Evolutionary conservation across 2,329 filamentous ascomycete species (phyloP), one percentile per base, ranked within the genome.

Genomic region (Rachicladosporium sp.): DNA sequence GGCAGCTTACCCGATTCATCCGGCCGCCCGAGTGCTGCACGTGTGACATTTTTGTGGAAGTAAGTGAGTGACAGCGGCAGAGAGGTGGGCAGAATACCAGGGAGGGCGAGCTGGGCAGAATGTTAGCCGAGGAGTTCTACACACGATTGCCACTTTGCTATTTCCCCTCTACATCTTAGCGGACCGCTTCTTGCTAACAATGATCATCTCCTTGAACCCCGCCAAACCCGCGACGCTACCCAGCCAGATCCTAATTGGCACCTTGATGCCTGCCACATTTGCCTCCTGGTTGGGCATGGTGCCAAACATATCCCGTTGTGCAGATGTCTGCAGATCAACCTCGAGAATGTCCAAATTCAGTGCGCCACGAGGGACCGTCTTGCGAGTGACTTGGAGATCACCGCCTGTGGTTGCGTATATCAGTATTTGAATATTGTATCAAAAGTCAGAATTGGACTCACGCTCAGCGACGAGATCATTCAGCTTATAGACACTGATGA

Each of bases 231-330:
- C n/a, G 13, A 42, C 33, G 40, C 40, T 15, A 12, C 40, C 39
- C 6, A 50, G 11, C 31, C 33, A 11, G 13, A 45, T 43, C 12
- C 35, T 42, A 9, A 47, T 21, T 35, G 50, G 50, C 36, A 52
- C 19, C 13, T 31, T 44, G 10, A 52, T 35, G 30, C 41, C 35
- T 11, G 49, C 50, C 3, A 52, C 37, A 37, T 52, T 51, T 10
- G 40, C 34, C 9, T 43, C 38, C 34, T 34, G 30, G 27, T 50
- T 52, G 6, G 40, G 43, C 39, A 33, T 41, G n/a, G 31, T 31
- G 12, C 31, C 34, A 12, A 23, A 41, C 33, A 37, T n/a, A n/a
- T 44, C 38, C 15, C 43, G 37, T 37, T 46, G 46, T 3, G 29
- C 29, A 4, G 41, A 30, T 10, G 44, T 44, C 29, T 37, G 21